Percentiles rank a stretch among this genome's conserved stretches.
Conservation (phyloP, 2,329 filamentous ascomycete species). For the Fusarium domesticum region DNA sequence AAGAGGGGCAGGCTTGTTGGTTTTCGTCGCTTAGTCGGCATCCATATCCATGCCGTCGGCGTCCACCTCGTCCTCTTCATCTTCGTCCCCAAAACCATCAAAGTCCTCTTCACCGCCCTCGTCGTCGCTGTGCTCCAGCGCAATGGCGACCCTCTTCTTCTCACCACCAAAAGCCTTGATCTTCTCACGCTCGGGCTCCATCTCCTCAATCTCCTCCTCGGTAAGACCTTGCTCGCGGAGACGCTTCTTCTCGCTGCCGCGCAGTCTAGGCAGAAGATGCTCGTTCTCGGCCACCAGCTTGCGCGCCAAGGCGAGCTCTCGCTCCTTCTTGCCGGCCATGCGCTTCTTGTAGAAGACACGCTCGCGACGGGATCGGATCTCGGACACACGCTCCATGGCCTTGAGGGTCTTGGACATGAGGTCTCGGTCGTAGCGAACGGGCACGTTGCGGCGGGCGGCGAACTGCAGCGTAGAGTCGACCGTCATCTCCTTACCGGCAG, state of each 20-base stretch:
- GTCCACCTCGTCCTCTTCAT: slow-evolving; percentile 34
- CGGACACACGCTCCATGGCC: slow-evolving; percentile 86
- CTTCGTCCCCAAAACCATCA: slow-evolving; percentile 32
- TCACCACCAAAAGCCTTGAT: slow-evolving; percentile 43
- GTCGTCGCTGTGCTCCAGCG: slow-evolving; percentile 34
- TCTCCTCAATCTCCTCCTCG: slow-evolving; percentile 49
- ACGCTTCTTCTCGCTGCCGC: slow-evolving; percentile 59
- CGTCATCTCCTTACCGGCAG: slow-evolving; percentile 79
- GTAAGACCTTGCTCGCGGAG: slow-evolving; percentile 53
- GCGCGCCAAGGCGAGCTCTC: slow-evolving; percentile 73
- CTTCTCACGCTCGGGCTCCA: slow-evolving; percentile 38
- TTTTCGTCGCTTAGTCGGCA: slow-evolving; percentile 9
- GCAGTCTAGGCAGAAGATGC: slow-evolving; percentile 78
- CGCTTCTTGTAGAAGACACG: slow-evolving; percentile 90
- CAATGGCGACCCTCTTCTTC: slow-evolving; percentile 39
- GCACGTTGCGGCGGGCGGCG: slow-evolving; percentile 87
- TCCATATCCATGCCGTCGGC: slow-evolving; percentile 36
- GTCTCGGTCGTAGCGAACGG: slow-evolving; percentile 93
- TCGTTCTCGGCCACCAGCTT: slow-evolving; percentile 89
- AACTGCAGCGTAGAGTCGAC: slow-evolving; percentile 94
- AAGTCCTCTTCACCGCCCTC: slow-evolving; percentile 35
- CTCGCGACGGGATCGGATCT: slow-evolving; percentile 81
- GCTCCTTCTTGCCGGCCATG: slow-evolving; percentile 85
- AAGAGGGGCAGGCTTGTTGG: not conserved
- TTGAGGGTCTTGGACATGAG: slow-evolving; percentile 82